Percentiles rank a stretch among this genome's conserved stretches.
phyloP scores from a whole-genome alignment of 129 eudicot genomes.

The Erigeron canadensis region DNA sequence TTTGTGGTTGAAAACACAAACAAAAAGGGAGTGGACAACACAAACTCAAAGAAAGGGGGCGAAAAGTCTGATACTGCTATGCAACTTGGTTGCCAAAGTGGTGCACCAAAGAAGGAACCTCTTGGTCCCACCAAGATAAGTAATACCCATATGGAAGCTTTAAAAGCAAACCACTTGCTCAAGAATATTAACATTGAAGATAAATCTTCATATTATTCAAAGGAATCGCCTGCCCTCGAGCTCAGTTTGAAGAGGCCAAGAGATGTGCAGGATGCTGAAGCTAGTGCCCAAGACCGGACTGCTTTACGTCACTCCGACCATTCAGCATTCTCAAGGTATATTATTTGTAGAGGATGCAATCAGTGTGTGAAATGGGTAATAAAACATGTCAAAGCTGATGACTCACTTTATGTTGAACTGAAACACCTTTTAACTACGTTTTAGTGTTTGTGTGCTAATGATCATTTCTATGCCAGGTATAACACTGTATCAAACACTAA shows the following conservation, averaged over 20 bases:
- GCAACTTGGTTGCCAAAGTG: slow-evolving; percentile 30
- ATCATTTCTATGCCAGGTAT: slow-evolving; percentile 49
- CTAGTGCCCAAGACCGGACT: slow-evolving; percentile 43
- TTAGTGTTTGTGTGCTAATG: not conserved
- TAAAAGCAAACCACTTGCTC: slow-evolving; percentile 35
- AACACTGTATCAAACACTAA: slow-evolving; percentile 42
- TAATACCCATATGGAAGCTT: slow-evolving; percentile 30
- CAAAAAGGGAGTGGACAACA: slow-evolving; percentile 18
- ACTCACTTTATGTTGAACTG: not conserved
- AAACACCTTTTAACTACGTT: not conserved
- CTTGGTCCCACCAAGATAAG: slow-evolving; percentile 28
- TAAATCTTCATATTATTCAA: slow-evolving; percentile 30
- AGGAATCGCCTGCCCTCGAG: slow-evolving; percentile 55
- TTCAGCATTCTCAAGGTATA: slow-evolving; percentile 75
- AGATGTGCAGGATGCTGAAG: slow-evolving; percentile 42
- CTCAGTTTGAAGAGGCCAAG: slow-evolving; percentile 54
- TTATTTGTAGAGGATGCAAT: slow-evolving; percentile 14
- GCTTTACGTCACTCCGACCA: slow-evolving; percentile 53
- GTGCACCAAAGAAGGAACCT: slow-evolving; percentile 31
- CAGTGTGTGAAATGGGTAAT: not conserved
- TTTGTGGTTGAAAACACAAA: slow-evolving; percentile 22
- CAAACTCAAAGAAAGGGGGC: slow-evolving; percentile 31
- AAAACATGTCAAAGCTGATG: not conserved
- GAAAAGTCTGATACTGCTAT: slow-evolving; percentile 31
- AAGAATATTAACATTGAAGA: slow-evolving; percentile 36